Percentiles rank a stretch among this genome's conserved stretches.
Conservation (phyloP, 1,139 yeast species). For the Geotrichum cucujoidarum region DNA sequence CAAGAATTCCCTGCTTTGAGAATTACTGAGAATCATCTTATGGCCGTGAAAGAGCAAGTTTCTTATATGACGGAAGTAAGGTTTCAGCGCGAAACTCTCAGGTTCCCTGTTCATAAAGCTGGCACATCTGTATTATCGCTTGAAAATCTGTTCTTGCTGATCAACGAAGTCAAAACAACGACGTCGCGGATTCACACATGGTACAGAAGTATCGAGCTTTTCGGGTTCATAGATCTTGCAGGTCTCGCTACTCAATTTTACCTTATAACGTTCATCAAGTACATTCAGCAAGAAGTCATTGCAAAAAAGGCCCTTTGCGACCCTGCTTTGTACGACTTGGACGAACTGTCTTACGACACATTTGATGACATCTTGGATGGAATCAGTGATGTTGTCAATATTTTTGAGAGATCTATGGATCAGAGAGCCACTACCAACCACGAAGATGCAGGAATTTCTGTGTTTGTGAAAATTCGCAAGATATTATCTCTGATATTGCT, state of each 20-base stretch:
- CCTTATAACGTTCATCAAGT: slow-evolving; percentile 1
- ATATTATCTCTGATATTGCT: not conserved
- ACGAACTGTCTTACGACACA: not conserved
- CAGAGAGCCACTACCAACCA: not conserved
- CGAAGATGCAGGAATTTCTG: slow-evolving; percentile 2
- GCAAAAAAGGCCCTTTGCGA: not conserved
- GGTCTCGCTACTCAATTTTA: slow-evolving; percentile 8
- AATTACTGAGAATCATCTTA: slow-evolving; percentile 1
- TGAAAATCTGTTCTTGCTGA: not conserved
- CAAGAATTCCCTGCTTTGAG: slow-evolving; percentile 8
- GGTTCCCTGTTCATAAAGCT: not conserved
- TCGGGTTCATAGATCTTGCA: slow-evolving; percentile 4
- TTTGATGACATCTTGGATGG: slow-evolving; percentile 3
- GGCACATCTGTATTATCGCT: not conserved
- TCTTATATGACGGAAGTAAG: not conserved
- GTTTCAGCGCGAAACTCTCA: not conserved
- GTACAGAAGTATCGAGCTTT: slow-evolving; percentile 2
- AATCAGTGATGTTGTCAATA: not conserved
- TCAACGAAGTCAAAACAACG: slow-evolving; percentile 1
- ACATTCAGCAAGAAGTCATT: not conserved
- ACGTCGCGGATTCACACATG: slow-evolving; percentile 1
- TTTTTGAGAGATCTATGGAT: slow-evolving; percentile 3
- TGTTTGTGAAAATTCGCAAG: slow-evolving; percentile 1
- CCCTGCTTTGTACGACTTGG: not conserved
- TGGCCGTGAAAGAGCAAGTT: slow-evolving; percentile 3